Evolutionary conservation across 2,329 filamentous ascomycete species (phyloP).

Genomic region (Xylariales sp.): DNA sequence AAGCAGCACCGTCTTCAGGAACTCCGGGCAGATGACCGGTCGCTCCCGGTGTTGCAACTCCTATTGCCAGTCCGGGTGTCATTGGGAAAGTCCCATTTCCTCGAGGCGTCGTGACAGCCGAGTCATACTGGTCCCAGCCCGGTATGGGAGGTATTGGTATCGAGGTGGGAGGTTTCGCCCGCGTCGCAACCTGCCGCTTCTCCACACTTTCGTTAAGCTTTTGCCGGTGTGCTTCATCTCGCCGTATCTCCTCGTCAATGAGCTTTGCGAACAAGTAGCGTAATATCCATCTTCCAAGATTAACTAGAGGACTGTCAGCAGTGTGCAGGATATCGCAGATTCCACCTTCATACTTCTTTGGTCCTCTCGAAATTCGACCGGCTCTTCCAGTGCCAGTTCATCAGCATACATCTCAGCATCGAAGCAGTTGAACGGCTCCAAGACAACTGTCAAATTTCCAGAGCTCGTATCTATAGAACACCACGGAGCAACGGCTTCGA

Average conservation of each 20-base stretch:
- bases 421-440: conserved; percentile 95
- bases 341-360: conserved; percentile 67
- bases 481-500: conserved; percentile 90
- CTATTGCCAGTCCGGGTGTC: conserved; percentile 76
- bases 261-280: conserved; percentile 86
- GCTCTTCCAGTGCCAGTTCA: conserved; percentile 69
- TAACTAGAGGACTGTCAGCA: conserved; percentile 56
- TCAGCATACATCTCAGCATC: conserved; percentile 97
- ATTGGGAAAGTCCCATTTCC: conserved; percentile 59
- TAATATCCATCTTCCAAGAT: conserved; percentile 93
- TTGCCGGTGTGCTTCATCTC: conserved; percentile 70
- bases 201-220: conserved; percentile 60
- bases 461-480: conserved; percentile 93
- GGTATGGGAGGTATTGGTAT: conserved; percentile 42
- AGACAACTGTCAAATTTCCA: conserved; percentile 80
- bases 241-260: conserved; percentile 83
- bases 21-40: conserved; percentile 39
- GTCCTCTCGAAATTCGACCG: conserved; percentile 82
- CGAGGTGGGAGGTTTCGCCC: conserved; percentile 54
- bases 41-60: conserved; percentile 62
- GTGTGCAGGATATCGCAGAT: not conserved
- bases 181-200: conserved; percentile 50
- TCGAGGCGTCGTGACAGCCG: conserved; percentile 53
- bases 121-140: conserved; percentile 37
- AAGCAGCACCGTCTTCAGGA: conserved; percentile 40